Evolutionary conservation across 1,284 basidiomycete genomes (phyloP).

Genomic region (Ceratobasidium sp.): DNA sequence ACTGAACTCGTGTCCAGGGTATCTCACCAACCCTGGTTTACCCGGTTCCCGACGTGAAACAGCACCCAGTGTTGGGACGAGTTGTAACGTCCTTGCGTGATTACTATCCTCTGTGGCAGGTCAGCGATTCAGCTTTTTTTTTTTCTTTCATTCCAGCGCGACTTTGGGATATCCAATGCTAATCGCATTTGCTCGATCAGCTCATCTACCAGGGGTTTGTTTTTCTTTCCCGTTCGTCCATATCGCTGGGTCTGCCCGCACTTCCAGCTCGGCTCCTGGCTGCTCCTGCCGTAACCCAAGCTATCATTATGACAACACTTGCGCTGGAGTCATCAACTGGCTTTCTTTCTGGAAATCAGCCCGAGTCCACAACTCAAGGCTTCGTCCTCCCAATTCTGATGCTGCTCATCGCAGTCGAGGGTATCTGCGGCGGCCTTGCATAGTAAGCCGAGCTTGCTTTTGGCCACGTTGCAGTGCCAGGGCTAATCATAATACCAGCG

Average conservation of each 20-base stretch:
- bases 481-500: conserved; percentile 54
- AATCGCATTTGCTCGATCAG: conserved; percentile 52
- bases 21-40: conserved; percentile 92
- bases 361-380: conserved; percentile 55
- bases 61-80: conserved; percentile 68
- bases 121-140: conserved; percentile 47
- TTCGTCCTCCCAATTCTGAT: conserved; percentile 65
- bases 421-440: conserved; percentile 89
- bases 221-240: conserved; percentile 92
- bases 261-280: conserved; percentile 75
- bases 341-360: conserved; percentile 58
- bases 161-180: conserved; percentile 48
- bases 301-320: conserved; percentile 64
- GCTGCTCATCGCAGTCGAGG: conserved; percentile 80
- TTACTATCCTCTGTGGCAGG: conserved; percentile 96
- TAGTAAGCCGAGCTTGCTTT: conserved; percentile 64
- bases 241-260: conserved; percentile 85
- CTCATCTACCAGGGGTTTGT: conserved; percentile 91
- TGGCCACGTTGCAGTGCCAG: neutral
- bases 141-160: neutral
- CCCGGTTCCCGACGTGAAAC: conserved; percentile 71
- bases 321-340: conserved; percentile 71
- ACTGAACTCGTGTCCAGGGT: conserved; percentile 57
- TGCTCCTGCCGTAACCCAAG: conserved; percentile 75
- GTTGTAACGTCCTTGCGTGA: conserved; percentile 88